Evolutionary conservation across 768 basidiomycete genomes (phyloP), one percentile per base, ranked within the genome.

Genomic region (Chalciporus pseudorubinellus): DNA sequence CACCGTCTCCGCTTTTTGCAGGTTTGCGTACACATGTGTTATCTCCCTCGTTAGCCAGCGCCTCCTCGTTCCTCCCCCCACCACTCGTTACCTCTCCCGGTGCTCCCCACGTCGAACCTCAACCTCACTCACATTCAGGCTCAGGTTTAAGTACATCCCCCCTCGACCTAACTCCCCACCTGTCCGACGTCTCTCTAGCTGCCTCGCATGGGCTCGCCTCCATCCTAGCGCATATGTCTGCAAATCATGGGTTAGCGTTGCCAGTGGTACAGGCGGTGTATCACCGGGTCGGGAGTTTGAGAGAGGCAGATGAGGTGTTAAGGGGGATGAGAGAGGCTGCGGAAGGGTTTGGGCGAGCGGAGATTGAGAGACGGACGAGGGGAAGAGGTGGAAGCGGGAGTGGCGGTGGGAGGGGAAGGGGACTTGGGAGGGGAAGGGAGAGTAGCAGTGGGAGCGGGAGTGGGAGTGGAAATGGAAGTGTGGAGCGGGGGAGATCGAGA

Each of bases 211-310:
- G 74, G 2, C 59, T 74, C 13, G 57, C 60, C 7, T 51, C 60
- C 39, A 57, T 69, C 14, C 53, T 81, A 3, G 57, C 64, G 10
- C 62, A 61, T 50, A 77, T 83, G 67, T 71, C 77, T 1, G 58
- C 65, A 18, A 76, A 77, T 28, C 77, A 80, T 38, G 74, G 75
- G 14, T 77, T 77, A 51, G 63, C 61, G 12, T 59, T 72, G 39
- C 66, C 69, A 3, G 70, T 77, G 6, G 77, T 78, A 18, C 64
- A 70, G 44, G 62, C 62, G 13, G 67, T 79, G 24, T 78, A 72
- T 53, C 31, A 59, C 9, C 29, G 56, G 1, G 61, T 71, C 19
- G 55, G 64, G 42, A 73, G 66, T 50, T 58, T 83, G 16, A 51
- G 61, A 13, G 62, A 66, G 48, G 68, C 76, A 21, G 77, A 78